Conservation (phyloP, 306 rosid genomes). For the Ochetophila trinervis region DNA sequence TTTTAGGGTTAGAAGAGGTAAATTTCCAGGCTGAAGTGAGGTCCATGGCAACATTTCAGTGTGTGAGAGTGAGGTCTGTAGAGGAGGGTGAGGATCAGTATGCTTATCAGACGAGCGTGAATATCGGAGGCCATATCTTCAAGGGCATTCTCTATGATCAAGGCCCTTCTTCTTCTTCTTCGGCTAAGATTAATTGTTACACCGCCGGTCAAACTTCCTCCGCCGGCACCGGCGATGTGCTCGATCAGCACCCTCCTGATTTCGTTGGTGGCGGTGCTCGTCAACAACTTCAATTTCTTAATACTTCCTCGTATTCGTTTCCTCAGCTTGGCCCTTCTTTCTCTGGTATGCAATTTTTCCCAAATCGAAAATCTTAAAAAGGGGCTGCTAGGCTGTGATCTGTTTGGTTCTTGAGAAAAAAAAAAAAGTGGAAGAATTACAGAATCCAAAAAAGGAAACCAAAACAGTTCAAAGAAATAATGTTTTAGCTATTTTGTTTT, state of each 20-base stretch:
- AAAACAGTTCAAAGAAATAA: too few relatives aligned
- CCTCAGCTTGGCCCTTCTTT: constrained; percentile 29
- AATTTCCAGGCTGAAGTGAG: constrained; percentile 50
- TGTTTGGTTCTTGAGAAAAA: background rate
- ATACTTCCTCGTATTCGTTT: constrained; percentile 16
- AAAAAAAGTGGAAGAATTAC: too few relatives aligned
- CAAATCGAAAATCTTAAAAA: constrained; percentile 32
- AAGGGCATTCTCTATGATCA: constrained; percentile 66
- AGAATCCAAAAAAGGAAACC: too few relatives aligned
- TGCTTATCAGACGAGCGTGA: constrained; percentile 60
- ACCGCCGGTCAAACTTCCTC: constrained; percentile 5
- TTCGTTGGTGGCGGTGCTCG: constrained; percentile 8
- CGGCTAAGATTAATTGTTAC: constrained; percentile 8
- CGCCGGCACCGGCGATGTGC: background rate
- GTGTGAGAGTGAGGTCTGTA: constrained; percentile 48
- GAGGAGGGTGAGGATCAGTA: constrained; percentile 38
- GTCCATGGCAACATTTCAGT: constrained; percentile 39
- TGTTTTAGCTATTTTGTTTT: background rate
- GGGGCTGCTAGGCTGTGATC: background rate
- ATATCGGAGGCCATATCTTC: constrained; percentile 61
- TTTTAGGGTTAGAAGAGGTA: constrained; percentile 32
- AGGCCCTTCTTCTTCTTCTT: too few relatives aligned
- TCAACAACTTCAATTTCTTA: constrained; percentile 13
- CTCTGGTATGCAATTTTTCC: constrained; percentile 50
- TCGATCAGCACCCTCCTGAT: constrained; percentile 28